Base-by-base conservation (phyloP, 139 green algal species). In the Tetraselmis chui region DNA sequence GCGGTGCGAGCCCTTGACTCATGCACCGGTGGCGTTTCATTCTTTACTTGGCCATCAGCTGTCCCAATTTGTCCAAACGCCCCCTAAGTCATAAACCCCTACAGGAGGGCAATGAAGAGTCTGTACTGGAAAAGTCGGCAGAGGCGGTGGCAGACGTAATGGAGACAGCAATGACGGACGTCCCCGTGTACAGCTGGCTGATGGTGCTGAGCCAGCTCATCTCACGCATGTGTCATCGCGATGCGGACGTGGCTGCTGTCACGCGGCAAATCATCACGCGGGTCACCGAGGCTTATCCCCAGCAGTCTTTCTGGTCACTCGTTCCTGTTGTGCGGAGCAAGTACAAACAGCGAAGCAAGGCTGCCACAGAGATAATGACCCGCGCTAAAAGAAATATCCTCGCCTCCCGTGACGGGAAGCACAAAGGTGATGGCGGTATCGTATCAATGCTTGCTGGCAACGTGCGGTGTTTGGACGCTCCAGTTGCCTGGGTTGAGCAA, bases 171-270 rank as follows among this genome's bases (percentile, higher is more conserved):
- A 29, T 75, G 75, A 89, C 90, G 59, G 31, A 2, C 1, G 80
- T 99, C 2, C 91, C 96, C 0, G 74, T 89, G 23, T 89, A 91
- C 78, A 88, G 90, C 76, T 98, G 95, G 96, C 92, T 98, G 30
- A 81, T 90, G 28, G 93, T 90, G 67, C 87, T 98, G 83, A 91
- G 93, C 0, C 96, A 99, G 93, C 93, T 99, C 82, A 96, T 93
- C 81, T 96, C 91, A 0, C 90, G 95, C 77, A 92, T 99, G 80
- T 94, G 90, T 80, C 96, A 99, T 87, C 84, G 85, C 23, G 83
- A 95, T 81, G 5, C 59, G 1, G 92, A 97, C 11, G 91, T 96
- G 28, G 29, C 86, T 23, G 80, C 82, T 22, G 58, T 93, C 22
- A 89, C 90, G 29, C 85, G 87, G 45, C 32, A 83, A 2, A 86